These are phyloP conservation scores for Marchantia paleacea DNA, from an alignment of 225 moss, liverwort and hornwort species.

Conservation along the genomic window DNA sequence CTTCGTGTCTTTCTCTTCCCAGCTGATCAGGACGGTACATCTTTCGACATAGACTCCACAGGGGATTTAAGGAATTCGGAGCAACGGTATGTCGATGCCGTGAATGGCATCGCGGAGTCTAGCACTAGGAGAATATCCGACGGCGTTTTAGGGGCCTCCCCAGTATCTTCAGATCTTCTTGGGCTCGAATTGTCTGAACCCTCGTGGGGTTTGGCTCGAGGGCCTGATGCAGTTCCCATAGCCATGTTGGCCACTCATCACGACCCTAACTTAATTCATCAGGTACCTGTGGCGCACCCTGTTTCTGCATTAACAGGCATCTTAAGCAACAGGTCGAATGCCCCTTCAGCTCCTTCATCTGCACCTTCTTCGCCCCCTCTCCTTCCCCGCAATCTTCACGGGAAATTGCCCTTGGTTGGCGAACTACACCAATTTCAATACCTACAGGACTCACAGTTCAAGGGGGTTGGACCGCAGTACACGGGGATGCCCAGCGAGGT, in stretches of 20 bases:
- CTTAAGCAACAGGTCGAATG: conserved; percentile 32
- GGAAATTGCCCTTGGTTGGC: conserved; percentile 49
- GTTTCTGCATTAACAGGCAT: conserved; percentile 37
- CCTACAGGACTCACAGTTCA: conserved; percentile 49
- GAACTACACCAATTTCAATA: conserved; percentile 60
- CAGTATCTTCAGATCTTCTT: conserved; percentile 48
- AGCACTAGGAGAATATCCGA: conserved; percentile 52
- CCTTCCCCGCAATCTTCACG: conserved; percentile 39
- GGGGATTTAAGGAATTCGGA: conserved; percentile 73
- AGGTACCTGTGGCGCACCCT: conserved; percentile 67
- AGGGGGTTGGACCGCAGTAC: conserved; percentile 49
- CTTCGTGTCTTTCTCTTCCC: conserved; percentile 90
- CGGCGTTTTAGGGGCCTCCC: conserved; percentile 37
- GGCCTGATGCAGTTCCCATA: conserved; percentile 61
- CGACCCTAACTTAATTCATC: conserved; percentile 67
- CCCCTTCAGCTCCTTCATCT: conserved; percentile 61
- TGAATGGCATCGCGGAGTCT: conserved; percentile 70
- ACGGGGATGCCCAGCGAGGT: conserved; percentile 54
- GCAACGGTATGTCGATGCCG: conserved; percentile 96
- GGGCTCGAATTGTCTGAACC: conserved; percentile 51
- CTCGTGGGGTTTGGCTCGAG: conserved; percentile 53
- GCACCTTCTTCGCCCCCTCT: conserved; percentile 93
- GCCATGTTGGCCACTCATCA: conserved; percentile 70
- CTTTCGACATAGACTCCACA: conserved; percentile 46
- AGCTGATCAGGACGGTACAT: conserved; percentile 53